Evolutionary conservation across 2,329 filamentous ascomycete species (phyloP).

Genomic region (Alternaria longipes): DNA sequence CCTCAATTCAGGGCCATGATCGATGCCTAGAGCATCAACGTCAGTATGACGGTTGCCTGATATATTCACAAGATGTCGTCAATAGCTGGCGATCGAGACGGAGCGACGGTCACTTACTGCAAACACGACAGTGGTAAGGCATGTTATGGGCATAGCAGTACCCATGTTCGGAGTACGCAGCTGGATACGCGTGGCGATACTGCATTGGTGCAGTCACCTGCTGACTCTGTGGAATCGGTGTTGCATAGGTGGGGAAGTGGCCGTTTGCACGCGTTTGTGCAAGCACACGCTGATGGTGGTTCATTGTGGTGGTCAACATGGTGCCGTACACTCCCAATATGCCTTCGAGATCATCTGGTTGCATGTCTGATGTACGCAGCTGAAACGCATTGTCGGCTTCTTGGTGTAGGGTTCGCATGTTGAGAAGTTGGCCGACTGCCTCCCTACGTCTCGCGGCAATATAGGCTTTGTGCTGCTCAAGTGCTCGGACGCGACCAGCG

Average conservation of each 20-base stretch:
- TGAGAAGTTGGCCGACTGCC: conserved; percentile 26
- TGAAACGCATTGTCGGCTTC: conserved; percentile 32
- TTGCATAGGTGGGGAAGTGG: not conserved
- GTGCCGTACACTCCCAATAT: conserved; percentile 24
- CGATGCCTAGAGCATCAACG: not conserved
- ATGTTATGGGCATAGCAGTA: conserved; percentile 24
- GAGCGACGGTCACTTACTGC: conserved; percentile 9
- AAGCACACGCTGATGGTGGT: conserved; percentile 26
- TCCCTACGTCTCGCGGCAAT: conserved; percentile 25
- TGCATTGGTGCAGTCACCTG: not conserved
- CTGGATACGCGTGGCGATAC: conserved; percentile 15
- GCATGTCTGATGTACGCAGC: conserved; percentile 24
- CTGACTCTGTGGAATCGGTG: not conserved
- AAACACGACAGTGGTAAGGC: conserved; percentile 25
- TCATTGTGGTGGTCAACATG: conserved; percentile 24
- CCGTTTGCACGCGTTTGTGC: conserved; percentile 11
- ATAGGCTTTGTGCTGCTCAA: conserved; percentile 21
- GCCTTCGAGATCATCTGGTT: conserved; percentile 31
- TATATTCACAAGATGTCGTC: not conserved
- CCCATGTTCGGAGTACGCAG: conserved; percentile 12
- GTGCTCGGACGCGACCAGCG: conserved; percentile 13
- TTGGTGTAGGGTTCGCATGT: conserved; percentile 27
- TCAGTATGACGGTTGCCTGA: not conserved
- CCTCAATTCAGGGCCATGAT: not conserved
- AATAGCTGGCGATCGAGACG: too few relatives aligned